Percentiles rank a stretch among this genome's conserved stretches.
These are phyloP conservation scores for Euptelea pleiosperma DNA, from an alignment of 164 flowering plant species.

Conservation along the genomic window DNA sequence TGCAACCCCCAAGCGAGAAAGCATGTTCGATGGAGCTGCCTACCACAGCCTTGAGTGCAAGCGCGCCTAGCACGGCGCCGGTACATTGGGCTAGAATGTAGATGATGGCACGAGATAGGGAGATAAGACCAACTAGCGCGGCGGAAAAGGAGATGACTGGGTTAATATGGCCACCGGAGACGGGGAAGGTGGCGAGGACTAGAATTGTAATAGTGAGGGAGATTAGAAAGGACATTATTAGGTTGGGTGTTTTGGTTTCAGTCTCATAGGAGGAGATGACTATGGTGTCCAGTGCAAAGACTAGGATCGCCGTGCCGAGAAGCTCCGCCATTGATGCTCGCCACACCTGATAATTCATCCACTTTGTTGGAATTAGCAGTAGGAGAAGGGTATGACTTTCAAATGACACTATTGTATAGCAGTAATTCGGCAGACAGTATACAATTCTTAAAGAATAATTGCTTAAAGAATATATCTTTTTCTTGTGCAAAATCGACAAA, in stretches of 20 bases:
- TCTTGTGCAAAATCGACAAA: too few relatives aligned
- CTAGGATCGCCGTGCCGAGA: slow-evolving; percentile 43
- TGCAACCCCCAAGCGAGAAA: slow-evolving; percentile 60
- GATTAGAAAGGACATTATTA: slow-evolving; percentile 29
- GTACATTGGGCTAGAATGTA: slow-evolving; percentile 51
- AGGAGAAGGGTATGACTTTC: too few relatives aligned
- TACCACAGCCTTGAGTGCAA: slow-evolving; percentile 46
- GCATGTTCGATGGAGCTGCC: slow-evolving; percentile 19
- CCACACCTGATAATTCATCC: slow-evolving; percentile 40
- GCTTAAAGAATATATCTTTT: too few relatives aligned
- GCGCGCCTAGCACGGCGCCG: slow-evolving; percentile 46
- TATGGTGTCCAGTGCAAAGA: slow-evolving; percentile 44
- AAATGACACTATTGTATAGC: too few relatives aligned
- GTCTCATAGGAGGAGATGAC: slow-evolving; percentile 42
- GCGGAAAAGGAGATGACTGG: slow-evolving; percentile 45
- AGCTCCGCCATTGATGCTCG: slow-evolving; percentile 51
- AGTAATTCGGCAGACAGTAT: too few relatives aligned
- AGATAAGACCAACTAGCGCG: slow-evolving; percentile 36
- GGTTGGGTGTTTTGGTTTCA: slow-evolving; percentile 31
- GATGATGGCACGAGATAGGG: slow-evolving; percentile 37
- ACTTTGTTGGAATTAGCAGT: background rate
- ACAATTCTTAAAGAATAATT: too few relatives aligned
- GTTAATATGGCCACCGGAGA: slow-evolving; percentile 62
- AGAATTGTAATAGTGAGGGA: slow-evolving; percentile 35
- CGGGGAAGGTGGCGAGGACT: slow-evolving; percentile 39